Conservation (phyloP, 2,329 filamentous ascomycete species). For the Biscogniauxia marginata region DNA sequence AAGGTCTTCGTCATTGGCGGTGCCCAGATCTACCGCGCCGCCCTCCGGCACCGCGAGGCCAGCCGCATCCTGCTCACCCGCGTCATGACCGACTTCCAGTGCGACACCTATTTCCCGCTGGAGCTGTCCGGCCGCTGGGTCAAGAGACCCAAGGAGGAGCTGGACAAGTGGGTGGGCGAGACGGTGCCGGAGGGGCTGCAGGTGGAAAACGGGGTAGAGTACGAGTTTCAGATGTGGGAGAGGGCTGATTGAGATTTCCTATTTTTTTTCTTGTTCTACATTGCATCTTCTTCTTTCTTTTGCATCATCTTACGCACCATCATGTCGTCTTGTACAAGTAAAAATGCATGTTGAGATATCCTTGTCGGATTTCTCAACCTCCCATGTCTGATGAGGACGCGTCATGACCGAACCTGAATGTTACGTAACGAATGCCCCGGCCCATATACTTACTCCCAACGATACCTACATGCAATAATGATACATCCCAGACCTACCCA, state of each 20-base stretch:
- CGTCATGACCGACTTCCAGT: slow-evolving; percentile 68
- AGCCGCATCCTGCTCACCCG: slow-evolving; percentile 68
- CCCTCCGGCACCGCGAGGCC: slow-evolving; percentile 58
- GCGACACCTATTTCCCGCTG: slow-evolving; percentile 73
- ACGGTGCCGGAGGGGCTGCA: slow-evolving; percentile 53
- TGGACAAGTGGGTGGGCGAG: slow-evolving; percentile 67
- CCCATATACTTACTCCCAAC: background rate
- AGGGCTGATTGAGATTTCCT: slow-evolving; percentile 36
- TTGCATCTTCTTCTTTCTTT: background rate
- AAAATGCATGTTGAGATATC: background rate
- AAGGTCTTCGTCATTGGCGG: slow-evolving; percentile 88
- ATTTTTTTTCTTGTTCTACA: background rate
- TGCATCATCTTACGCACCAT: background rate
- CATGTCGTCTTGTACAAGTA: background rate
- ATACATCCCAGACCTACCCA: slow-evolving; percentile 11
- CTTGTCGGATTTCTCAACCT: background rate
- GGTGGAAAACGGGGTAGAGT: slow-evolving; percentile 63
- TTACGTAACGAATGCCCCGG: background rate
- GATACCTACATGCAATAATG: background rate
- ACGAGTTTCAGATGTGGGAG: slow-evolving; percentile 76
- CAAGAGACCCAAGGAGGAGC: slow-evolving; percentile 47
- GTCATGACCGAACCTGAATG: background rate
- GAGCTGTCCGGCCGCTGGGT: slow-evolving; percentile 56
- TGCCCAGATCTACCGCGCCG: slow-evolving; percentile 75
- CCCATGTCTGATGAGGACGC: background rate